Percentiles rank a stretch among this genome's conserved stretches.
Evolutionary conservation across 257 asterid genomes (phyloP).

Genomic region (Nicotiana tabacum): DNA sequence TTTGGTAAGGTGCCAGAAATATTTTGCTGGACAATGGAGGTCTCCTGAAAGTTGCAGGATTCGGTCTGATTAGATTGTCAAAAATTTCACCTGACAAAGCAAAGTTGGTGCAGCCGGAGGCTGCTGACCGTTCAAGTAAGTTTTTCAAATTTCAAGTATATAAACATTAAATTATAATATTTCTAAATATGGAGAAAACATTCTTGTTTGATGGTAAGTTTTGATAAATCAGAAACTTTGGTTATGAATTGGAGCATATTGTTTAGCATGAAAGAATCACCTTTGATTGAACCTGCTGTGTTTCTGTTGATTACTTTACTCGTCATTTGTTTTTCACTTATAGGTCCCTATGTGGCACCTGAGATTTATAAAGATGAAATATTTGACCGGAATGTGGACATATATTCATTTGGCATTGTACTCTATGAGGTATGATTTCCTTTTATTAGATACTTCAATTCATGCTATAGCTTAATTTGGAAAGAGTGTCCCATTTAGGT

Average conservation of each 20-base stretch:
- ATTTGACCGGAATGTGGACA: constrained; percentile 83
- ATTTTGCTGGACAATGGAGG: constrained; percentile 97
- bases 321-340: constrained; percentile 5
- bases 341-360: constrained; percentile 82
- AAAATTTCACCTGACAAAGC: constrained; percentile 70
- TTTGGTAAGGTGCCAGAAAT: constrained; percentile 99
- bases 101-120: constrained; percentile 63
- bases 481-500: neutral
- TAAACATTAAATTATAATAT: neutral
- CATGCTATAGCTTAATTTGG: neutral
- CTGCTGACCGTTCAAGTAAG: constrained; percentile 78
- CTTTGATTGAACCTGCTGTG: neutral
- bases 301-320: neutral
- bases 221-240: neutral
- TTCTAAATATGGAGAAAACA: neutral
- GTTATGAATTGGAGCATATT: neutral
- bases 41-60: constrained; percentile 92
- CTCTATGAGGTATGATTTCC: constrained; percentile 67
- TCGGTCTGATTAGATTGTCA: constrained; percentile 63
- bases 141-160: constrained; percentile 11
- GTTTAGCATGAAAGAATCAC: neutral
- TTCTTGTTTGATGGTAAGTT: neutral
- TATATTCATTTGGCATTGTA: constrained; percentile 75
- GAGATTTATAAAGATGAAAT: constrained; percentile 62
- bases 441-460: neutral